Evolutionary conservation across 495 filamentous ascomycete species (phyloP).

Genomic region (Tuber umbilicatum): DNA sequence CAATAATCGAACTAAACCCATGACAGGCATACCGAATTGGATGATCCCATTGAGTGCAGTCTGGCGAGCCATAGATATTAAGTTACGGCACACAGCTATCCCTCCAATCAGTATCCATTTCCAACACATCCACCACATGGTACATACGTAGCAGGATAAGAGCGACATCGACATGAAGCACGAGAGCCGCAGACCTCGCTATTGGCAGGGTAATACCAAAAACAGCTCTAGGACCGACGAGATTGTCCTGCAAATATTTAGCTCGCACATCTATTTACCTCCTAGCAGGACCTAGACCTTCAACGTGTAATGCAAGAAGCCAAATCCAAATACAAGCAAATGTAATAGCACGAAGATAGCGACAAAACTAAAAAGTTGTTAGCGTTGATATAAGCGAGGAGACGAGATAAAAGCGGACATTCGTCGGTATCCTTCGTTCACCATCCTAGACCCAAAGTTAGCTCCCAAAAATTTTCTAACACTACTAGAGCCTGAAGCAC

Average conservation of each 20-base stretch:
- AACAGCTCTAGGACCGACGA: slow-evolving; percentile 54
- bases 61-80: slow-evolving; percentile 67
- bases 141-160: slow-evolving; percentile 59
- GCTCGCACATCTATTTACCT: not conserved
- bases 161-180: slow-evolving; percentile 68
- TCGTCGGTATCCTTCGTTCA: slow-evolving; percentile 69
- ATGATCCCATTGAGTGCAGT: slow-evolving; percentile 72
- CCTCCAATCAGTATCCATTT: slow-evolving; percentile 17
- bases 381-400: slow-evolving; percentile 28
- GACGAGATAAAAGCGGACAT: slow-evolving; percentile 49
- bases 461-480: slow-evolving; percentile 3
- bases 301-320: slow-evolving; percentile 66
- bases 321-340: slow-evolving; percentile 62
- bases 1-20: not conserved
- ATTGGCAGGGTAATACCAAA: slow-evolving; percentile 67
- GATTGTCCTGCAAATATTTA: slow-evolving; percentile 48
- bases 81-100: slow-evolving; percentile 62
- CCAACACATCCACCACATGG: not conserved
- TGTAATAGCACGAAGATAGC: slow-evolving; percentile 62
- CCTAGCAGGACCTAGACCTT: slow-evolving; percentile 44
- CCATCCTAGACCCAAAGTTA: slow-evolving; percentile 55
- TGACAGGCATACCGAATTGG: slow-evolving; percentile 51
- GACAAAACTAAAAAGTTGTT: slow-evolving; percentile 53
- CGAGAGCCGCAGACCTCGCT: slow-evolving; percentile 61
- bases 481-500: slow-evolving; percentile 9